Conservation (phyloP, 1,284 basidiomycete species). For the Pyrrhoderma noxium region DNA sequence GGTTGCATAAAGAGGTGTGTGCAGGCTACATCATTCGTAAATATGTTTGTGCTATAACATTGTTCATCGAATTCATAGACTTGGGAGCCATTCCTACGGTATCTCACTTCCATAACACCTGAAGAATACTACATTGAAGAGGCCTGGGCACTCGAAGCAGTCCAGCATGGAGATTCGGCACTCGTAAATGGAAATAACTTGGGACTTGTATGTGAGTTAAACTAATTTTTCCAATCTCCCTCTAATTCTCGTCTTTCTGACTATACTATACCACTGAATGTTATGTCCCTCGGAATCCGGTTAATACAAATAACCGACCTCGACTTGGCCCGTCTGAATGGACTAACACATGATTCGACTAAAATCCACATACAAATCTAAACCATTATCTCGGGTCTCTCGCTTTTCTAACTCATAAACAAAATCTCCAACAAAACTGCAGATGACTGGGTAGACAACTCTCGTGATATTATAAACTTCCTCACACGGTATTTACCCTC, state of each 20-base stretch:
- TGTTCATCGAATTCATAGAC: too few species aligned
- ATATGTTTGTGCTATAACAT: too few species aligned
- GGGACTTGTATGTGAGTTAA: constrained; percentile 37
- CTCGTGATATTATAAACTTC: constrained; percentile 45
- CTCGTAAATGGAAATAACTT: constrained; percentile 41
- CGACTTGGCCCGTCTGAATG: too few species aligned
- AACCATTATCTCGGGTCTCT: too few species aligned
- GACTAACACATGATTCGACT: too few species aligned
- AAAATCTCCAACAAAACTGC: not conserved
- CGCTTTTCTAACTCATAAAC: not conserved
- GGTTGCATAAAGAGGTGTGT: constrained; percentile 30
- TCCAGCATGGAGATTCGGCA: constrained; percentile 48
- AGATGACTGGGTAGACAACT: constrained; percentile 46
- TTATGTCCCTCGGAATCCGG: too few species aligned
- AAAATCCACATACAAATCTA: too few species aligned
- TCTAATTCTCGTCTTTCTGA: not conserved
- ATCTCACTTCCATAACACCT: constrained; percentile 5
- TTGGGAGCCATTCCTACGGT: constrained; percentile 29
- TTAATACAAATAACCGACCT: too few species aligned
- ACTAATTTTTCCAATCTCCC: too few species aligned
- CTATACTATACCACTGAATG: too few species aligned
- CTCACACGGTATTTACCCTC: constrained; percentile 35
- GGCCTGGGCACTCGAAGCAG: constrained; percentile 50
- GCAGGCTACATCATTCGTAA: not conserved
- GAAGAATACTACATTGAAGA: constrained; percentile 34